phyloP scores from a whole-genome alignment of 148 eudicot genomes.

The Bassia scoparia region DNA sequence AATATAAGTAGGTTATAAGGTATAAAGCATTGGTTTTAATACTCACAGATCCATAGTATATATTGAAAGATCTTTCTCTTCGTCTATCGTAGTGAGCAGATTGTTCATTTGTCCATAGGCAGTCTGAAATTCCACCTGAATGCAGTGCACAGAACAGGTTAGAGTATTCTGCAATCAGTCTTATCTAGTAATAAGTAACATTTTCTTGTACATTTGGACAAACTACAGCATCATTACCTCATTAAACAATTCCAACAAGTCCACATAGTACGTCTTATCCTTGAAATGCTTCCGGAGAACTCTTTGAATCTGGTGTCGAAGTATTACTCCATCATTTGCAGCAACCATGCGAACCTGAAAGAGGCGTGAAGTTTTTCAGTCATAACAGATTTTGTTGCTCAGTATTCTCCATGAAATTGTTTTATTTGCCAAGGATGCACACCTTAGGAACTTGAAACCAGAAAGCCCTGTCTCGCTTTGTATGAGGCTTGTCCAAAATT shows the following conservation, averaged over 20 bases:
- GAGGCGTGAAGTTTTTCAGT: not conserved
- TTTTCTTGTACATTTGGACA: not conserved
- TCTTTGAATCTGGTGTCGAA: conserved; percentile 77
- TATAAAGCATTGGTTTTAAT: not conserved
- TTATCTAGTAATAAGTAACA: too few species aligned
- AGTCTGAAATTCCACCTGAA: too few species aligned
- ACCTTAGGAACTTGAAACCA: conserved; percentile 79
- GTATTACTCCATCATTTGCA: conserved; percentile 70
- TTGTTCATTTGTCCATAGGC: too few species aligned
- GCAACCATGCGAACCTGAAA: conserved; percentile 86
- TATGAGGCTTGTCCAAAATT: conserved; percentile 68
- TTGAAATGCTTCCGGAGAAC: conserved; percentile 81
- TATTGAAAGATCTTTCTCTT: too few species aligned
- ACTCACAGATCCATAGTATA: too few species aligned
- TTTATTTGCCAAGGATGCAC: not conserved
- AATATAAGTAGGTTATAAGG: too few species aligned
- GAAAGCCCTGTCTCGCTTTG: too few species aligned
- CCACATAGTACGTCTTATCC: conserved; percentile 73
- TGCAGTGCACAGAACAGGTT: too few species aligned
- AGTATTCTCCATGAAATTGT: not conserved
- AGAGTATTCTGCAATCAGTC: too few species aligned
- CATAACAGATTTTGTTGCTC: not conserved
- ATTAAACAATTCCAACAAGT: conserved; percentile 80
- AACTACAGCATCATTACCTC: conserved; percentile 47
- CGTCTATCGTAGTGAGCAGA: too few species aligned